phyloP scores from a whole-genome alignment of 2,329 filamentous ascomycete species.

The Pseudovirgaria hyperparasitica region DNA sequence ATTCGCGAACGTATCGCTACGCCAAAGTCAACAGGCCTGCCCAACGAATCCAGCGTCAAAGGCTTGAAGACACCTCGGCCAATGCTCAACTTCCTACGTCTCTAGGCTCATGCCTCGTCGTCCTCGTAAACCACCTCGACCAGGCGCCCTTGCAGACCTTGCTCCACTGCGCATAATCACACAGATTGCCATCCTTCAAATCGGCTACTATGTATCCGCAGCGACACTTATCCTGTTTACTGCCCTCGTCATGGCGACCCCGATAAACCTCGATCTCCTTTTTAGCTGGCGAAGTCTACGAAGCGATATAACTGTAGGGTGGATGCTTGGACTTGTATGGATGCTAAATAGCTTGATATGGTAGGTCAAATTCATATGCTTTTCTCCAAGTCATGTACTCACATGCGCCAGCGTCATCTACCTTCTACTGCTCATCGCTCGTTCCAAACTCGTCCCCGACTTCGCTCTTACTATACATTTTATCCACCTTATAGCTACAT shows the following conservation, averaged over 20 bases:
- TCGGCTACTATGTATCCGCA: slow-evolving; percentile 50
- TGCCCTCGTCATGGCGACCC: slow-evolving; percentile 50
- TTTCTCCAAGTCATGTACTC: background rate
- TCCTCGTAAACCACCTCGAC: slow-evolving; percentile 49
- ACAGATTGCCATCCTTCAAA: slow-evolving; percentile 53
- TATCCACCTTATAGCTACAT: slow-evolving; percentile 65
- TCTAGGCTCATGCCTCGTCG: slow-evolving; percentile 37
- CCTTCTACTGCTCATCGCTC: slow-evolving; percentile 69
- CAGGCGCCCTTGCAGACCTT: slow-evolving; percentile 54
- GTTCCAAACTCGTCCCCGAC: slow-evolving; percentile 88
- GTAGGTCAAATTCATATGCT: slow-evolving; percentile 30
- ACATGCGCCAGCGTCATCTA: slow-evolving; percentile 54
- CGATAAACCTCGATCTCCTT: slow-evolving; percentile 45
- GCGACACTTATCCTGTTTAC: slow-evolving; percentile 54
- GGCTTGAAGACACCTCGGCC: too few relatives aligned
- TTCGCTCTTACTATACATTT: slow-evolving; percentile 84
- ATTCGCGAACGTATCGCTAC: too few relatives aligned
- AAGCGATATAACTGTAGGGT: slow-evolving; percentile 56
- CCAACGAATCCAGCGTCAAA: too few relatives aligned
- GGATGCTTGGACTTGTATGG: slow-evolving; percentile 57
- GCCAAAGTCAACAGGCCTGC: too few relatives aligned
- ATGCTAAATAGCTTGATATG: slow-evolving; percentile 50
- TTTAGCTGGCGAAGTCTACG: slow-evolving; percentile 51
- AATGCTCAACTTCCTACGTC: slow-evolving; percentile 1
- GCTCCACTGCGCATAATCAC: slow-evolving; percentile 53